Percentiles rank a stretch among this genome's conserved stretches.
Conservation (phyloP, 495 filamentous ascomycete genomes). For the Geopyxis carbonaria region DNA sequence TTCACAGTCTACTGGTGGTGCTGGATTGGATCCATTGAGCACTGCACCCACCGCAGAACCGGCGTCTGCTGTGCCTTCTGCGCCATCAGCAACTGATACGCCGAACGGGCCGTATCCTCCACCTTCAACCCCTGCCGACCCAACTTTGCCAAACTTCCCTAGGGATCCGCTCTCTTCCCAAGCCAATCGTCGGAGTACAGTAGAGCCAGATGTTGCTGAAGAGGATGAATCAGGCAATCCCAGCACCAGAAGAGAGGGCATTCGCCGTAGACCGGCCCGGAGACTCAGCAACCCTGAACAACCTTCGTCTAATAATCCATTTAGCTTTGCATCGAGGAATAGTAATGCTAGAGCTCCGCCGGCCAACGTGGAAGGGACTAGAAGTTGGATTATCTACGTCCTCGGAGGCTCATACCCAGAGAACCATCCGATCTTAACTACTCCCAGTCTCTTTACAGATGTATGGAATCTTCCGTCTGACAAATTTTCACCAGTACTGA, state of each 20-base stretch:
- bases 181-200: conserved; percentile 11
- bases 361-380: conserved; percentile 22
- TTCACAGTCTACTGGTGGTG: too few relatives aligned
- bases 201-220: conserved; percentile 11
- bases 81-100: conserved; percentile 29
- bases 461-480: conserved; percentile 25
- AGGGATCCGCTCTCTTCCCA: conserved; percentile 13
- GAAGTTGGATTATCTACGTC: conserved; percentile 68
- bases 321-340: not conserved
- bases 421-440: conserved; percentile 59
- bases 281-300: conserved; percentile 20
- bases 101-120: conserved; percentile 48
- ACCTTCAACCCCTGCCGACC: conserved; percentile 52
- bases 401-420: conserved; percentile 60
- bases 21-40: too few relatives aligned
- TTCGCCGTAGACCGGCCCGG: conserved; percentile 13
- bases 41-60: too few relatives aligned
- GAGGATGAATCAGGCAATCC: not conserved
- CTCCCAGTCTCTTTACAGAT: conserved; percentile 61
- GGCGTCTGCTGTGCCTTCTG: too few relatives aligned
- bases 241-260: conserved; percentile 1
- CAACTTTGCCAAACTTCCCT: conserved; percentile 39
- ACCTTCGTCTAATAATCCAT: conserved; percentile 1
- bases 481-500: not conserved
- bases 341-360: not conserved